A percentile compares a stretch with the other conserved stretches of the same genome.
phyloP scores from a whole-genome alignment of 768 basidiomycete species.

The Rhodotorula sphaerocarpa region DNA sequence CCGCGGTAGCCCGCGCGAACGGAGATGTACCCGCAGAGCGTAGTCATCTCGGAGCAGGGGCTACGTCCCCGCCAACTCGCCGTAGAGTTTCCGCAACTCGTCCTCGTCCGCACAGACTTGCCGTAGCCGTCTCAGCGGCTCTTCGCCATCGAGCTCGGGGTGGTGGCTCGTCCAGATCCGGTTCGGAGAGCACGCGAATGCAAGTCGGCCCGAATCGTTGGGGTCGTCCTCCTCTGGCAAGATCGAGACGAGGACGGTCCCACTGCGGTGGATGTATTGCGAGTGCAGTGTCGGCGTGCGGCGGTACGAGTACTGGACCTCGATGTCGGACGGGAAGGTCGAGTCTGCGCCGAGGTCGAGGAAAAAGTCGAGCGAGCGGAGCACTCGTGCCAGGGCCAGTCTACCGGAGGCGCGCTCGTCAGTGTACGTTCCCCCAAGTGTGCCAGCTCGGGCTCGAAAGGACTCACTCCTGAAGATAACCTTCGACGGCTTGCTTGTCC shows the following conservation, averaged over 20 bases:
- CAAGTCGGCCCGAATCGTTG: slow-evolving; percentile 45
- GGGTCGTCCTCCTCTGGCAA: slow-evolving; percentile 57
- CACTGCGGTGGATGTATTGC: slow-evolving; percentile 85
- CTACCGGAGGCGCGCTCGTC: background rate
- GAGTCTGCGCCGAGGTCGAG: slow-evolving; percentile 41
- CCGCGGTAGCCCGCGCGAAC: slow-evolving; percentile 1
- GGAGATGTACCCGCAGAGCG: background rate
- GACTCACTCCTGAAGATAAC: slow-evolving; percentile 49
- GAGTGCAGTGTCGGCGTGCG: slow-evolving; percentile 65
- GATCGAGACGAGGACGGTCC: slow-evolving; percentile 83
- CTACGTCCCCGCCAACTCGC: background rate
- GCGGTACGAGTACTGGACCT: slow-evolving; percentile 83
- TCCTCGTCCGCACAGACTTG: slow-evolving; percentile 59
- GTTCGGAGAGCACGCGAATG: slow-evolving; percentile 27
- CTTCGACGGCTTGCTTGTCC: slow-evolving; percentile 52
- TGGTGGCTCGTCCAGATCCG: slow-evolving; percentile 48
- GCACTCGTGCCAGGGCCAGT: slow-evolving; percentile 8
- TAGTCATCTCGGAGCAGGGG: background rate
- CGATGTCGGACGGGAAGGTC: slow-evolving; percentile 46
- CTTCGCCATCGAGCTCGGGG: slow-evolving; percentile 52
- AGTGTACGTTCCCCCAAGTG: too few relatives aligned
- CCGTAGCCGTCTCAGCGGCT: slow-evolving; percentile 57
- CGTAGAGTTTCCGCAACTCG: slow-evolving; percentile 58
- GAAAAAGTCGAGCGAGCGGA: slow-evolving; percentile 33
- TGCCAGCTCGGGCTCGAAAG: slow-evolving; percentile 44